These are phyloP conservation scores for Vaccinium darrowii DNA, from an alignment of 148 eudicot species.

Conservation along the genomic window DNA sequence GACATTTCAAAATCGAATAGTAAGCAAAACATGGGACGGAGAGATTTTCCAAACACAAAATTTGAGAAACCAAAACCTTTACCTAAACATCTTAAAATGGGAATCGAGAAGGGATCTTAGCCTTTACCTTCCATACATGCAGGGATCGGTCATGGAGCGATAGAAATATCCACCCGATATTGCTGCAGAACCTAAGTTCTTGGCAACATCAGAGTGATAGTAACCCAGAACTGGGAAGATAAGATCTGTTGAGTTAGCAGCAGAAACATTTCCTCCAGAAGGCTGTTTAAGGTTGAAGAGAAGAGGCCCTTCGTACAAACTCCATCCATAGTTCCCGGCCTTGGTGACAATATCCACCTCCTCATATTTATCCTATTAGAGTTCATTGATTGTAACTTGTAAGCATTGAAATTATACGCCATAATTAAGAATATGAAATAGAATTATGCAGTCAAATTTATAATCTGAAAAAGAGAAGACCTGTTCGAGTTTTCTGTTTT, in stretches of 20 bases:
- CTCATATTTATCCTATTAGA: constrained; percentile 73
- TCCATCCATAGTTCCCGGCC: constrained; percentile 96
- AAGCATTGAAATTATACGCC: not conserved
- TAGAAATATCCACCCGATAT: constrained; percentile 88
- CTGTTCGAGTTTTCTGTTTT: not conserved
- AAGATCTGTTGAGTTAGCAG: constrained; percentile 33
- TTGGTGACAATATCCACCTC: constrained; percentile 81
- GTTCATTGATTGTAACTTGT: not conserved
- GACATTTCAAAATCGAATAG: too few relatives aligned
- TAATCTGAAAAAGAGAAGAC: too few relatives aligned
- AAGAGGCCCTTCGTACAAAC: constrained; percentile 69
- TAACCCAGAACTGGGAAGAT: constrained; percentile 81
- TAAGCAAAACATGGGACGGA: not conserved
- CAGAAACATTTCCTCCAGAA: constrained; percentile 22
- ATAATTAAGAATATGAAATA: not conserved
- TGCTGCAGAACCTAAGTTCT: constrained; percentile 83
- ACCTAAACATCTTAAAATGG: not conserved
- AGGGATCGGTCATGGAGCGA: constrained; percentile 78
- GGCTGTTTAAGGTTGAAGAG: not conserved
- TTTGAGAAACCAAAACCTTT: not conserved
- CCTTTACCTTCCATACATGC: constrained; percentile 76
- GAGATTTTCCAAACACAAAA: not conserved
- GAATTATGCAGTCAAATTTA: not conserved
- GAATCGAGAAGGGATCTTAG: not conserved
- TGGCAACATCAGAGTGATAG: constrained; percentile 53